A percentile compares a stretch with the other conserved stretches of the same genome.
Evolutionary conservation across 2,329 filamentous ascomycete genomes (phyloP).

Genomic region (Botrytis pseudocinerea): DNA sequence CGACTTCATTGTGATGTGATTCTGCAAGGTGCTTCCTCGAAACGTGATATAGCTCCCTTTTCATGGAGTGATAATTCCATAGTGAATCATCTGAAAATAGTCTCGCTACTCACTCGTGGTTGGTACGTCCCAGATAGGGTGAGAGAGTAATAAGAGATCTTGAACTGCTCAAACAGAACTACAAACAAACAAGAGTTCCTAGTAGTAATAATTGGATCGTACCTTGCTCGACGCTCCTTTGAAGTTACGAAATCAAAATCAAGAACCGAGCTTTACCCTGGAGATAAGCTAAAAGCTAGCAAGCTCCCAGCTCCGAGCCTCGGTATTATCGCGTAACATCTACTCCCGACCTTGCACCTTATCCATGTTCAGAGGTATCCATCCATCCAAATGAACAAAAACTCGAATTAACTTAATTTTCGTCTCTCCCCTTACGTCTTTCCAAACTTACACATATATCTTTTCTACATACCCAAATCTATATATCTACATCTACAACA

Average conservation of each 20-base stretch:
- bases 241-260: background rate
- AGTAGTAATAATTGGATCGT: background rate
- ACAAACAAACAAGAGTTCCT: background rate
- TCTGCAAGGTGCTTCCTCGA: background rate
- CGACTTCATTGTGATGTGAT: constrained; percentile 4
- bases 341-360: constrained; percentile 3
- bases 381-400: constrained; percentile 6
- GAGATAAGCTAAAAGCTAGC: background rate
- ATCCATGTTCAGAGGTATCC: constrained; percentile 15
- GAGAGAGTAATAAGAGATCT: background rate
- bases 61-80: background rate
- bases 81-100: background rate
- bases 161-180: background rate
- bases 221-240: background rate
- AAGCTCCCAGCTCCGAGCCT: constrained; percentile 18
- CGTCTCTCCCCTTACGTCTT: background rate
- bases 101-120: background rate
- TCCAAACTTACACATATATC: background rate
- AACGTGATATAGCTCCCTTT: background rate
- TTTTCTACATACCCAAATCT: background rate
- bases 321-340: constrained; percentile 20
- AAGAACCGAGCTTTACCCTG: background rate
- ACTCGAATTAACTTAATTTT: background rate
- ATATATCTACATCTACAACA: background rate
- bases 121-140: background rate